Evolutionary conservation across 805 yeast genomes (phyloP), one percentile per base, ranked within the genome.

Genomic region (Wickerhamiella spandovensis): DNA sequence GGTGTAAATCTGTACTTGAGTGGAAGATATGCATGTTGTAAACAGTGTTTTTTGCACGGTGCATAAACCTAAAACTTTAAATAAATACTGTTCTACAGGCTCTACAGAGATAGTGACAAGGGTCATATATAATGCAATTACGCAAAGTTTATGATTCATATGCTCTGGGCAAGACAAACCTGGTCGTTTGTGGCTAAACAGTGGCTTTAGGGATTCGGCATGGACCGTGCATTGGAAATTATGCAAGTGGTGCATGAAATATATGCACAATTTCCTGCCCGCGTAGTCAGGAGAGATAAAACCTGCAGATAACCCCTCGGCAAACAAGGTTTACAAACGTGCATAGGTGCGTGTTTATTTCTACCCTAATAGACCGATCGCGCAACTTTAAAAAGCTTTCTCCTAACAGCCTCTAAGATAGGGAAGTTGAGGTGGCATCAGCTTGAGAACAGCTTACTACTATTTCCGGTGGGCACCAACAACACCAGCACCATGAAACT

Each of bases 401-500:
- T 7, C 30, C n/a, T n/a, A 25, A 25, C 30, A 25, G 30, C 30
- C 10, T 7, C 9, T 25, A 6, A 7, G 30, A 10, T 10, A 25
- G 10, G 10, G 10, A 10, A 25, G 9, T 10, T 10, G 6, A 25
- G 30, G 30, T 25, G 30, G 10, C 30, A 10, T 25, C n/a, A n/a
- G n/a, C n/a, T n/a, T n/a, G n/a, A n/a, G n/a, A n/a, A n/a, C n/a
- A n/a, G n/a, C n/a, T n/a, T n/a, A n/a, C n/a, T n/a, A n/a, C n/a
- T n/a, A n/a, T n/a, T n/a, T n/a, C n/a, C n/a, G n/a, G n/a, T n/a
- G n/a, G n/a, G n/a, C n/a, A n/a, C n/a, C n/a, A 9, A 9, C 32
- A 28, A 15, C 39, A 35, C 20, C 17, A 7, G 6, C 13, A 20
- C 18, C n/a, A 51, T 53, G 54, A 53, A 53, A 43, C 47, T 47